A percentile compares a stretch with the other conserved stretches of the same genome.
phyloP scores from a whole-genome alignment of 2,329 filamentous ascomycete species.

The Aspergillus amoenus region DNA sequence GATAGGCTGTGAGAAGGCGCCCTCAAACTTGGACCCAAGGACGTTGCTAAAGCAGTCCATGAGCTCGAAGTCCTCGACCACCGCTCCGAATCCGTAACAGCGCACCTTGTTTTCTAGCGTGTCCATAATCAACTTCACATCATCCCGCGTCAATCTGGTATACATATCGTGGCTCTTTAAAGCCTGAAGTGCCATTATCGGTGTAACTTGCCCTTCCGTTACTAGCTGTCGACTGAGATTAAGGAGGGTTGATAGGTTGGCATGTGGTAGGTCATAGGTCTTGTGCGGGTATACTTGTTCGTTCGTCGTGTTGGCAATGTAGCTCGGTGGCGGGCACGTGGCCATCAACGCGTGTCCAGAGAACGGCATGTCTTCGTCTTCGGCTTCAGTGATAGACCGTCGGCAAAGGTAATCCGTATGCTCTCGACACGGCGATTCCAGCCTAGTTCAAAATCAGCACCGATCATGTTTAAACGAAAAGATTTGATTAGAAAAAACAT shows the following conservation, averaged over 20 bases:
- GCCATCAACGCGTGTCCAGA: slow-evolving; percentile 95
- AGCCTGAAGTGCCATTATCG: slow-evolving; percentile 91
- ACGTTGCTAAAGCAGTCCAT: slow-evolving; percentile 73
- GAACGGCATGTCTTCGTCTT: slow-evolving; percentile 60
- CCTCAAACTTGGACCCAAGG: slow-evolving; percentile 48
- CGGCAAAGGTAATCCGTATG: slow-evolving; percentile 85
- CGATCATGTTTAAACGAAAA: background rate
- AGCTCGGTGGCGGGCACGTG: slow-evolving; percentile 73
- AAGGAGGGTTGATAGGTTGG: slow-evolving; percentile 76
- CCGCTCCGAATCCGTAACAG: slow-evolving; percentile 81
- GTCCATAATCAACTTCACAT: slow-evolving; percentile 70
- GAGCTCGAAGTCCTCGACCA: slow-evolving; percentile 66
- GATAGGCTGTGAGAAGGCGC: slow-evolving; percentile 22
- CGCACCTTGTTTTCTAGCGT: slow-evolving; percentile 78
- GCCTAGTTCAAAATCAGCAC: slow-evolving; percentile 32
- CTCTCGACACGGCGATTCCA: slow-evolving; percentile 55
- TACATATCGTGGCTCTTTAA: slow-evolving; percentile 72
- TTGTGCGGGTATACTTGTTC: slow-evolving; percentile 62
- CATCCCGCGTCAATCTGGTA: slow-evolving; percentile 61
- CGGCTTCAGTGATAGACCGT: slow-evolving; percentile 58
- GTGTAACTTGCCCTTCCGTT: slow-evolving; percentile 80
- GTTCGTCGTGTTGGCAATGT: slow-evolving; percentile 54
- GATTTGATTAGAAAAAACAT: slow-evolving; percentile 18
- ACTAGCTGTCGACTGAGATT: slow-evolving; percentile 81
- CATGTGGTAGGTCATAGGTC: slow-evolving; percentile 76